Evolutionary conservation across 129 eudicot species (phyloP).

Genomic region (Pulicaria dysenterica): DNA sequence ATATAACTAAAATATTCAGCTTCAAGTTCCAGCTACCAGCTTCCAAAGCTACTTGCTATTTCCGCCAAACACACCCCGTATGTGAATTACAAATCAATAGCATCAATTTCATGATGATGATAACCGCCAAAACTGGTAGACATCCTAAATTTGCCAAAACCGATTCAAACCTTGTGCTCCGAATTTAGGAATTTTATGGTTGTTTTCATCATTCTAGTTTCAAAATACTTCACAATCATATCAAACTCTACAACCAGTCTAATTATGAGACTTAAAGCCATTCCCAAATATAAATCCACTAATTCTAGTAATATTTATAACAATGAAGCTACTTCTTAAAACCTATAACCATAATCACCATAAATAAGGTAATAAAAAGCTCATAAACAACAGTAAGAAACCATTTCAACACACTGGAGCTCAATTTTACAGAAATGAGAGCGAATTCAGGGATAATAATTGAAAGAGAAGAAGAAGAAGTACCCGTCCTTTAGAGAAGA

Average conservation of each 20-base stretch:
- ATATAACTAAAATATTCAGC: too few relatives aligned
- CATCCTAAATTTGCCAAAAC: neutral
- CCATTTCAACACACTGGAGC: neutral
- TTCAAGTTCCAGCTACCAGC: too few relatives aligned
- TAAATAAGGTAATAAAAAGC: neutral
- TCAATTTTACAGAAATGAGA: neutral
- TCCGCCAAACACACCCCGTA: too few relatives aligned
- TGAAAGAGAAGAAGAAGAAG: neutral
- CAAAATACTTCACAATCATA: neutral
- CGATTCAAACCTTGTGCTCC: neutral
- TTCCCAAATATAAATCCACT: neutral
- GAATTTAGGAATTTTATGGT: neutral
- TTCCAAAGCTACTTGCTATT: too few relatives aligned
- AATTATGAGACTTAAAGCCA: neutral
- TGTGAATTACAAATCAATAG: too few relatives aligned
- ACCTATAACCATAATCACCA: neutral
- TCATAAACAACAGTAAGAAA: neutral
- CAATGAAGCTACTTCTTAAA: neutral
- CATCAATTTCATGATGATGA: neutral
- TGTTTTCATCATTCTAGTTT: neutral
- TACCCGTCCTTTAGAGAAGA: constrained; percentile 93
- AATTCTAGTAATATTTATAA: neutral
- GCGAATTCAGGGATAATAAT: neutral
- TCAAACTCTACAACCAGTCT: neutral
- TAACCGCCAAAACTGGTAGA: neutral